These are phyloP conservation scores for Thielaviopsis punctulata DNA, from an alignment of 2,329 filamentous ascomycete species.

Conservation along the genomic window DNA sequence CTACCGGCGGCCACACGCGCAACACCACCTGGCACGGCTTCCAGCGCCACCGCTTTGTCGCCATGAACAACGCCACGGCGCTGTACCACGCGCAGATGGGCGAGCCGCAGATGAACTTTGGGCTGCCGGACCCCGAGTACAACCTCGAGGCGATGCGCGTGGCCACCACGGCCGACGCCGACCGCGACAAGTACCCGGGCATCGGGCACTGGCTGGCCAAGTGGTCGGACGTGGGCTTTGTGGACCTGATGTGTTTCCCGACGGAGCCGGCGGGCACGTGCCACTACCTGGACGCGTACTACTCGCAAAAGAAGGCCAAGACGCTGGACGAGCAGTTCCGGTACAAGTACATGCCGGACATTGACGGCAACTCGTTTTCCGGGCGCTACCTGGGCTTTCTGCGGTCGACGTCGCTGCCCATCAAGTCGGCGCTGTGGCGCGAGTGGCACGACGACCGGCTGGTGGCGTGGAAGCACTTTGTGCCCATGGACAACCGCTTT, in stretches of 20 bases:
- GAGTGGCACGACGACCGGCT: slow-evolving; percentile 69
- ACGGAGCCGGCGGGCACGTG: slow-evolving; percentile 38
- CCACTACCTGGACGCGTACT: slow-evolving; percentile 68
- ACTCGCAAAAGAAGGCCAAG: slow-evolving; percentile 42
- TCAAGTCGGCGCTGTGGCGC: slow-evolving; percentile 62
- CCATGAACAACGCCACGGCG: slow-evolving; percentile 52
- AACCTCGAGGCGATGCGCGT: slow-evolving; percentile 22
- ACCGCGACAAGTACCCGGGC: slow-evolving; percentile 18
- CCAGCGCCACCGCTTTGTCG: slow-evolving; percentile 58
- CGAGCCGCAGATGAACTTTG: slow-evolving; percentile 33
- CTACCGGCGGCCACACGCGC: slow-evolving; percentile 44
- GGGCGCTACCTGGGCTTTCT: slow-evolving; percentile 55
- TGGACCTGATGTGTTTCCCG: slow-evolving; percentile 35
- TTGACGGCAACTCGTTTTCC: slow-evolving; percentile 59
- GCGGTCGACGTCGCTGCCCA: slow-evolving; percentile 48
- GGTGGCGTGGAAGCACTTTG: slow-evolving; percentile 63
- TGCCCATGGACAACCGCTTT: slow-evolving; percentile 62
- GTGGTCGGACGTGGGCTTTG: slow-evolving; percentile 35
- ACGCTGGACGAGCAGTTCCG: slow-evolving; percentile 30
- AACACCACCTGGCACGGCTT: slow-evolving; percentile 51
- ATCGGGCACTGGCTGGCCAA: slow-evolving; percentile 32
- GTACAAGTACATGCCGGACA: slow-evolving; percentile 55
- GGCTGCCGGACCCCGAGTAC: slow-evolving; percentile 31
- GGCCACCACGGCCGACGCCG: background rate
- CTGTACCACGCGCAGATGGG: slow-evolving; percentile 31